Percentiles rank a stretch among this genome's conserved stretches.
Conservation (phyloP, 352 stramenopile genomes). For the Thalassiosira pacifica region DNA sequence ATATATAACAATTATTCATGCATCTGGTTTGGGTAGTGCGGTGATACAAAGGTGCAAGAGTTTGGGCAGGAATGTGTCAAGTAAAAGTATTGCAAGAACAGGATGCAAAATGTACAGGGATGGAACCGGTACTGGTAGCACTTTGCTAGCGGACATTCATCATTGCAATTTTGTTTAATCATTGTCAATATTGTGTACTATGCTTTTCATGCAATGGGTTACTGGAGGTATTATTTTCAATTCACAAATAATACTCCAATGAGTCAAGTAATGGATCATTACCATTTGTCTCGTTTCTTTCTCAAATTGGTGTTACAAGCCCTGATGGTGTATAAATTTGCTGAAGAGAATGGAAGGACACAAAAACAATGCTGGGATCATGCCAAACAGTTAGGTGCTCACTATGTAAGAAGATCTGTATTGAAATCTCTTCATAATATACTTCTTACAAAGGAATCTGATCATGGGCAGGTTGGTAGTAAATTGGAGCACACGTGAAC, state of each 20-base stretch:
- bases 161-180: conserved; percentile 49
- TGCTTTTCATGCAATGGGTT: conserved; percentile 41
- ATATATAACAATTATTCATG: conserved; percentile 39
- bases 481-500: conserved; percentile 37
- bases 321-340: conserved; percentile 22
- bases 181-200: conserved; percentile 49
- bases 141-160: conserved; percentile 25
- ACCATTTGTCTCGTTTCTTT: background rate
- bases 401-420: conserved; percentile 1
- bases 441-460: conserved; percentile 13
- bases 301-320: background rate
- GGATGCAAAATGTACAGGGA: background rate
- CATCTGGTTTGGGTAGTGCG: conserved; percentile 39
- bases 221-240: background rate
- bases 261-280: background rate
- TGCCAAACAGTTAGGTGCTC: background rate
- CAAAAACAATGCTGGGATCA: conserved; percentile 10
- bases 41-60: conserved; percentile 27
- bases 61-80: background rate
- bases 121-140: background rate
- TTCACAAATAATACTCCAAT: conserved; percentile 16
- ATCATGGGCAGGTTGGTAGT: background rate
- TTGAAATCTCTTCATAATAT: conserved; percentile 50
- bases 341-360: conserved; percentile 19
- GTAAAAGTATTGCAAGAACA: background rate